Conservation (phyloP, 2,329 filamentous ascomycete species). For the Calonectria pseudoreteaudii region DNA sequence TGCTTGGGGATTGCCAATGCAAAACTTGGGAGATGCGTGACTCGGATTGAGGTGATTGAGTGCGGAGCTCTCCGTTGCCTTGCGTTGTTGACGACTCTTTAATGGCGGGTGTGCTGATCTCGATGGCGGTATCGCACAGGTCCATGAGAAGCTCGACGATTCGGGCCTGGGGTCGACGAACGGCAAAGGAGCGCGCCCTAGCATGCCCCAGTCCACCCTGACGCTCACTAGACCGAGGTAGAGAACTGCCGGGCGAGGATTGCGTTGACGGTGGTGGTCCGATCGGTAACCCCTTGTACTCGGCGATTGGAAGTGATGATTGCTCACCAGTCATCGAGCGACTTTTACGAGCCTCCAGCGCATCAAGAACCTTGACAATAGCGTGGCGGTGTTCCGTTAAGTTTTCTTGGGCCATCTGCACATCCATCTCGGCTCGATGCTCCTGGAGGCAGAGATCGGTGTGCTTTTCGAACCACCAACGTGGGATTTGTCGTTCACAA, state of each 20-base stretch:
- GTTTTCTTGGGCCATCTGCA: conserved; percentile 94
- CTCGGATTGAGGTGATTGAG: conserved; percentile 95
- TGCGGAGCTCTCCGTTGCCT: conserved; percentile 81
- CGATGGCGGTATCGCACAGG: conserved; percentile 93
- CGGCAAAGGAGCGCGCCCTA: conserved; percentile 88
- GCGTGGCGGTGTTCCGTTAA: conserved; percentile 92
- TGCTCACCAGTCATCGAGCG: conserved; percentile 70
- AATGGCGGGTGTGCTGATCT: conserved; percentile 93
- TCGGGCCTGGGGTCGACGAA: conserved; percentile 87
- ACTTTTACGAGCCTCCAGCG: conserved; percentile 82
- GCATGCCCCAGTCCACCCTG: conserved; percentile 84
- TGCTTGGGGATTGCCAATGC: conserved; percentile 96
- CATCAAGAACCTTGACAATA: conserved; percentile 95
- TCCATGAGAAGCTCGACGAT: conserved; percentile 96
- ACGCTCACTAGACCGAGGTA: conserved; percentile 77
- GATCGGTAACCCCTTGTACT: conserved; percentile 91
- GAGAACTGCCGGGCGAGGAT: conserved; percentile 78
- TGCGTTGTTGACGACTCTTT: conserved; percentile 80
- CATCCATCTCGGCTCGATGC: conserved; percentile 96
- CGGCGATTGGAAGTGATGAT: conserved; percentile 68
- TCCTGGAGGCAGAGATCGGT: conserved; percentile 96
- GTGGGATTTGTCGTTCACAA: conserved; percentile 95
- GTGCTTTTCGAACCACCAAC: conserved; percentile 99
- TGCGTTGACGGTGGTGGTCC: conserved; percentile 79
- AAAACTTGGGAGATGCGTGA: conserved; percentile 93